Evolutionary conservation across 805 yeast genomes (phyloP).

Genomic region (Jamesozyma spencerorum): DNA sequence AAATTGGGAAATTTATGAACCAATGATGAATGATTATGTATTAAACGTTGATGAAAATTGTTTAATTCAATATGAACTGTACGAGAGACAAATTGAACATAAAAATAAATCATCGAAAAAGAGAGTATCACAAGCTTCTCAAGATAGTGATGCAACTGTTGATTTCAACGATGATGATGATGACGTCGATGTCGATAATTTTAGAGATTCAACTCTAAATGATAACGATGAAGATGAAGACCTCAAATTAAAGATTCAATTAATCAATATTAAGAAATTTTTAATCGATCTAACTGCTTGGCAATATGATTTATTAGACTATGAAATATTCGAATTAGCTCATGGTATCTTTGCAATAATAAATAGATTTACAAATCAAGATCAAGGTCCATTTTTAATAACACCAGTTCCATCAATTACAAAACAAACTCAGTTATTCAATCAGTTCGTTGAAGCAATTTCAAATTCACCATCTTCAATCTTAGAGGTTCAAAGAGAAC

Average conservation of each 20-base stretch:
- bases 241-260: conserved; percentile 28
- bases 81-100: conserved; percentile 26
- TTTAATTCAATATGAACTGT: conserved; percentile 31
- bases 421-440: conserved; percentile 18
- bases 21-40: conserved; percentile 44
- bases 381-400: conserved; percentile 25
- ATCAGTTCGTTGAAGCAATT: conserved; percentile 20
- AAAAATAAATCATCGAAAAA: conserved; percentile 17
- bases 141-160: conserved; percentile 23
- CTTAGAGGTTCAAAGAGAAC: conserved; percentile 19
- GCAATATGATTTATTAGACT: conserved; percentile 34
- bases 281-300: conserved; percentile 41
- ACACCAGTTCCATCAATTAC: conserved; percentile 18
- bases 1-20: conserved; percentile 63
- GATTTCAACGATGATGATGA: conserved; percentile 12
- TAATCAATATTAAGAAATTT: conserved; percentile 42
- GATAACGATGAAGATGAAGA: conserved; percentile 24
- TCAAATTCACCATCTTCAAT: conserved; percentile 19
- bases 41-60: conserved; percentile 37
- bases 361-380: conserved; percentile 25
- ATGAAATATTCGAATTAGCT: conserved; percentile 26
- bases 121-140: conserved; percentile 17
- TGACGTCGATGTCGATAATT: conserved; percentile 13
- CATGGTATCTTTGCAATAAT: conserved; percentile 25
- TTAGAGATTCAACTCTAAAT: conserved; percentile 14